Evolutionary conservation across 257 asterid genomes (phyloP).

Genomic region (Verbascum thapsus): DNA sequence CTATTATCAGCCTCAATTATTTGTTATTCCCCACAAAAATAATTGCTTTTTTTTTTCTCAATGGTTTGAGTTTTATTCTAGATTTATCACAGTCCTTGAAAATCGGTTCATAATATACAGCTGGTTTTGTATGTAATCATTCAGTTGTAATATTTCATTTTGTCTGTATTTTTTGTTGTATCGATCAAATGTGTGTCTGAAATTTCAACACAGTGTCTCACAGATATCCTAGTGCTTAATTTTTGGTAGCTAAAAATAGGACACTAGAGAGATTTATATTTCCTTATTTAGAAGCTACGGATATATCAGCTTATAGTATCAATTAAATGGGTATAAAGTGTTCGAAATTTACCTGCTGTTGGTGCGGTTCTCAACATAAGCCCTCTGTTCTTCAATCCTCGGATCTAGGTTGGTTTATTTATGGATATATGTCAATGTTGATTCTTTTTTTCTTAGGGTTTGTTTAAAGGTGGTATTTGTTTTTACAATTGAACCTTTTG

Average conservation of each 20-base stretch:
- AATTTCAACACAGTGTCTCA: slow-evolving; percentile 24
- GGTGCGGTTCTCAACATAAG: slow-evolving; percentile 60
- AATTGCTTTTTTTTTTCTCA: too few species aligned
- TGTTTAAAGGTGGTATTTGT: slow-evolving; percentile 16
- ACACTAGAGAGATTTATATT: neutral
- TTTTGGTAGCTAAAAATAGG: slow-evolving; percentile 17
- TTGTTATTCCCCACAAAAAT: too few species aligned
- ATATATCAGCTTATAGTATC: too few species aligned
- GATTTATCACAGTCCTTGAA: too few species aligned
- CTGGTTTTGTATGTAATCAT: too few species aligned
- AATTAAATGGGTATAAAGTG: slow-evolving; percentile 58
- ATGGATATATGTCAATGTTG: neutral
- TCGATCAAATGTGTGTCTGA: neutral
- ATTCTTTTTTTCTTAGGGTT: slow-evolving; percentile 15
- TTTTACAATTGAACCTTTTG: slow-evolving; percentile 4
- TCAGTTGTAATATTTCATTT: too few species aligned
- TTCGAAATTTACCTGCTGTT: slow-evolving; percentile 59
- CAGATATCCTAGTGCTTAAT: too few species aligned
- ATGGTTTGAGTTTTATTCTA: too few species aligned
- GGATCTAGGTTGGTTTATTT: slow-evolving; percentile 42
- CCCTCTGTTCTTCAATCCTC: slow-evolving; percentile 55
- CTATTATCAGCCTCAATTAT: too few species aligned
- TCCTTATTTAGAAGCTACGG: slow-evolving; percentile 19
- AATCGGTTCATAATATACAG: too few species aligned
- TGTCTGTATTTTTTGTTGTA: too few species aligned